Conservation (phyloP, 2,329 filamentous ascomycete species). For the Fusarium sp. region DNA sequence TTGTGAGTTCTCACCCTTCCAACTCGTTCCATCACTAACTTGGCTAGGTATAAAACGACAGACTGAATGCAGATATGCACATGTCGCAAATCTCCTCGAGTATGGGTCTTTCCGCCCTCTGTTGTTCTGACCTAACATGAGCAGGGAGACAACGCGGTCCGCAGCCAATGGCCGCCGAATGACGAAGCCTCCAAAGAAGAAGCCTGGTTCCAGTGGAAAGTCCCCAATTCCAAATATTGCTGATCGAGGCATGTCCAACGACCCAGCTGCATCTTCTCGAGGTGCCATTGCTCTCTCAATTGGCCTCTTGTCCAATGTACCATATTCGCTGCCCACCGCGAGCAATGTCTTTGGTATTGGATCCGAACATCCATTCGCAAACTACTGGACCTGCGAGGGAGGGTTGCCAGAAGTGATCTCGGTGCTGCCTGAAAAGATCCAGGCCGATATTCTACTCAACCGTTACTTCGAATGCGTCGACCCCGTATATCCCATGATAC, state of each 20-base stretch:
- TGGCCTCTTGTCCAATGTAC: slow-evolving; percentile 77
- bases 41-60: slow-evolving; percentile 78
- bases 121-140: slow-evolving; percentile 24
- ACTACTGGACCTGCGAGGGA: slow-evolving; percentile 86
- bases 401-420: slow-evolving; percentile 80
- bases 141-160: slow-evolving; percentile 68
- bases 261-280: slow-evolving; percentile 58
- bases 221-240: slow-evolving; percentile 66
- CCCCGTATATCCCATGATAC: slow-evolving; percentile 84
- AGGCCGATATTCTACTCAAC: slow-evolving; percentile 76
- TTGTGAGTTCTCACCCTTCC: slow-evolving; percentile 58
- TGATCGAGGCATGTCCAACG: slow-evolving; percentile 62
- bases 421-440: slow-evolving; percentile 79
- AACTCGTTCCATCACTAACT: slow-evolving; percentile 25
- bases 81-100: slow-evolving; percentile 82
- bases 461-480: slow-evolving; percentile 79
- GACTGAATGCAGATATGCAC: slow-evolving; percentile 80
- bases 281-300: slow-evolving; percentile 67
- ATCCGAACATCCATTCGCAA: slow-evolving; percentile 82
- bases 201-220: slow-evolving; percentile 52
- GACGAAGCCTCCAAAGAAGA: slow-evolving; percentile 69
- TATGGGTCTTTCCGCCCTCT: slow-evolving; percentile 55
- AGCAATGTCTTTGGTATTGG: slow-evolving; percentile 86
- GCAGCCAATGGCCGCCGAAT: slow-evolving; percentile 66
- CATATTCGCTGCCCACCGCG: slow-evolving; percentile 76